A percentile compares a stretch with the other conserved stretches of the same genome.
phyloP scores from a whole-genome alignment of 352 stramenopile species.

The Plasmopara viticola region DNA sequence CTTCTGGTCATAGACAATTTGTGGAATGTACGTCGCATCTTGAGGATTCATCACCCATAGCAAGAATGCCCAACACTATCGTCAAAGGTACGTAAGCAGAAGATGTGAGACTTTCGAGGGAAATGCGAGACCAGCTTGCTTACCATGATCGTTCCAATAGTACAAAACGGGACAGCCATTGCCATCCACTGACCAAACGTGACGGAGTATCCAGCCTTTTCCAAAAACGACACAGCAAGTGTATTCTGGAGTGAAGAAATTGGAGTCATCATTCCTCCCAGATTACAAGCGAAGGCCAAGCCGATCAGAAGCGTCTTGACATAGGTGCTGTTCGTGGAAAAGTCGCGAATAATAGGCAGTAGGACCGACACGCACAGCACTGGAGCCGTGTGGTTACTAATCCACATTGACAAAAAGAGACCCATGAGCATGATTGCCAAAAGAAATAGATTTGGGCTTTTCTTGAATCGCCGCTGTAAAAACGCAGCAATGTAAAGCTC shows the following conservation, averaged over 20 bases:
- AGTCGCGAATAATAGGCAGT: slow-evolving; percentile 85
- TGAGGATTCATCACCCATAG: slow-evolving; percentile 80
- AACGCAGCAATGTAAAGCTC: slow-evolving; percentile 88
- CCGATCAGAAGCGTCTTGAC: slow-evolving; percentile 90
- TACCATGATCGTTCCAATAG: slow-evolving; percentile 77
- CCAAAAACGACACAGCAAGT: slow-evolving; percentile 76
- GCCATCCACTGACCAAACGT: slow-evolving; percentile 90
- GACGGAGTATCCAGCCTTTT: slow-evolving; percentile 82
- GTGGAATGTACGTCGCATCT: slow-evolving; percentile 86
- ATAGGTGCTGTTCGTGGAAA: slow-evolving; percentile 76
- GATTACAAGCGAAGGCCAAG: slow-evolving; percentile 90
- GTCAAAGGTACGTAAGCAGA: slow-evolving; percentile 2
- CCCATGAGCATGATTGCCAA: slow-evolving; percentile 92
- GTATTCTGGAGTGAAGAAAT: slow-evolving; percentile 90
- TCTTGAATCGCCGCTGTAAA: slow-evolving; percentile 86
- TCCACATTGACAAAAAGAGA: slow-evolving; percentile 90
- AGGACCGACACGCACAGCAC: slow-evolving; percentile 89
- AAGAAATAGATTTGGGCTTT: slow-evolving; percentile 84
- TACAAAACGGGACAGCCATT: slow-evolving; percentile 85
- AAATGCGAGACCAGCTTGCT: slow-evolving; percentile 7
- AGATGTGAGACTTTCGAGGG: slow-evolving; percentile 1
- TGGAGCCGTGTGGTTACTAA: slow-evolving; percentile 90
- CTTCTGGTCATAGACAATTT: slow-evolving; percentile 90
- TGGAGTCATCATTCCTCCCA: slow-evolving; percentile 91
- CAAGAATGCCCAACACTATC: slow-evolving; percentile 85